Base-by-base conservation (phyloP, 345 rosid genomes). In the Salix arbutifolia region DNA sequence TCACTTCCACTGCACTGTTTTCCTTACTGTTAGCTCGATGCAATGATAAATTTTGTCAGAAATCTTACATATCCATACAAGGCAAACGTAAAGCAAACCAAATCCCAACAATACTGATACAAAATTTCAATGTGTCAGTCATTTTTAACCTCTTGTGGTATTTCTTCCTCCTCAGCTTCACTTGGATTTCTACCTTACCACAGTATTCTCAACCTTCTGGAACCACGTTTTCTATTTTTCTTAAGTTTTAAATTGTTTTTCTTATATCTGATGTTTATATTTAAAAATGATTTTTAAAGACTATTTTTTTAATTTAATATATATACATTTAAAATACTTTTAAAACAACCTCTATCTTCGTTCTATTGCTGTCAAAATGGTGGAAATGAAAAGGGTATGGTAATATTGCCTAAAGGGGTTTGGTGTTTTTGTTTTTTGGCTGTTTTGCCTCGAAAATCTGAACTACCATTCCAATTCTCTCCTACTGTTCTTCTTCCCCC, bases 61-160 rank as follows among this genome's bases (percentile, higher is more conserved):
- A 73, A 25, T 38, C 33, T 73, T 60, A 38, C 33, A 14, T 31
- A 8, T 46, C n/a, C 58, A 69, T 13, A 18, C 58, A 26, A 31
- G 19, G 37, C 0, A 17, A 61, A 3, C 28, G 28, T 4, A 8
- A 21, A 38, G 10, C 19, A 68, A 8, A 75, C 9, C 37, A 44
- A 25, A 67, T 33, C 37, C 17, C 78, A 67, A 50, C 33, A 74
- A 50, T 35, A 53, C 14, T 52, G 18, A 35, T 5, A 9, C 33
- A 66, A 30, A 53, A 18, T 21, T 75, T 67, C 50, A 14, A 10
- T 16, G 65, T 64, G 77, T 52, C 78, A 75, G 72, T 67, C 42
- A 66, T 48, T 75, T 66, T 66, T 31, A 67, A 50, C 50, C 25
- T 74, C 35, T 65, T 11, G 46, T n/a, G 23, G 30, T 25, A 1